Conservation (phyloP, 177 flowering plant species). For the Vitis hybrid region DNA sequence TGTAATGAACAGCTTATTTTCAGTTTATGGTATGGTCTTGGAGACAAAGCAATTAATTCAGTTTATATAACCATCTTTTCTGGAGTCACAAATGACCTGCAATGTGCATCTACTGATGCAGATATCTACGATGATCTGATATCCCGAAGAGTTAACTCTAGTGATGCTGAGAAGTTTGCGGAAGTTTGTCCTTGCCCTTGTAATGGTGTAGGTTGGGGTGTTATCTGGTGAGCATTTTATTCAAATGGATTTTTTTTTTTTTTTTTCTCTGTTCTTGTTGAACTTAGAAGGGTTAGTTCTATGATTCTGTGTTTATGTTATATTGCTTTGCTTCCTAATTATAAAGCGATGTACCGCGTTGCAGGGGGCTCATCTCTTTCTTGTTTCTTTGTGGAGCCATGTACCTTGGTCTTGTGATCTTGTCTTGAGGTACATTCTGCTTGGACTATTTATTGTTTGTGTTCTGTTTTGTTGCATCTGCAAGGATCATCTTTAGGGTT, state of each 20-base stretch:
- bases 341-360: background rate
- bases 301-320: background rate
- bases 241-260: no score
- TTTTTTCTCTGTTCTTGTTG: background rate
- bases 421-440: slow-evolving; percentile 53
- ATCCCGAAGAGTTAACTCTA: slow-evolving; percentile 72
- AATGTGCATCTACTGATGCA: slow-evolving; percentile 23
- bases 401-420: slow-evolving; percentile 78
- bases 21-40: slow-evolving; percentile 59
- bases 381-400: slow-evolving; percentile 63
- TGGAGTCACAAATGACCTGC: background rate
- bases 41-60: background rate
- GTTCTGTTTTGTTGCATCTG: no score
- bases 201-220: slow-evolving; percentile 77
- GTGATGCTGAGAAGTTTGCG: slow-evolving; percentile 91
- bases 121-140: slow-evolving; percentile 82
- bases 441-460: background rate
- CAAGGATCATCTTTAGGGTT: no score
- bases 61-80: background rate
- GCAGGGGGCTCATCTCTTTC: slow-evolving; percentile 80
- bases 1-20: slow-evolving; percentile 88
- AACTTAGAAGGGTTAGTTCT: background rate
- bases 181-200: slow-evolving; percentile 83
- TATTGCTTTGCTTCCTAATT: background rate
- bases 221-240: slow-evolving; percentile 52